Percentiles rank a stretch among this genome's conserved stretches.
Conservation (phyloP, 179 eudicot genomes). For the Spergularia azorica region DNA sequence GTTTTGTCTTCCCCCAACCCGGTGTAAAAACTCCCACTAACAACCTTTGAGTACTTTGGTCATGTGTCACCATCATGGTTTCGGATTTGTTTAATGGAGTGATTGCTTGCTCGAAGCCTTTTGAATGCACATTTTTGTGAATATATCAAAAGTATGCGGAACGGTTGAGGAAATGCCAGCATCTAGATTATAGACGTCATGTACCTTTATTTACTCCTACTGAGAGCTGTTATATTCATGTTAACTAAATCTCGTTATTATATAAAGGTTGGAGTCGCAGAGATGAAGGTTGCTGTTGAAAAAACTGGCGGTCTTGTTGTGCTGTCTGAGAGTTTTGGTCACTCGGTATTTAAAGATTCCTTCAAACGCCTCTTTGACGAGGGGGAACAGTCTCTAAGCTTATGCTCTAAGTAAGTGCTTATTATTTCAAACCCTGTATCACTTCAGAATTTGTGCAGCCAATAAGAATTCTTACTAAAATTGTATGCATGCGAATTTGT, state of each 20-base stretch:
- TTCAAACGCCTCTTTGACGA: constrained; percentile 82
- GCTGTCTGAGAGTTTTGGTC: constrained; percentile 95
- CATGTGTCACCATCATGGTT: not conserved
- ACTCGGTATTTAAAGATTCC: constrained; percentile 93
- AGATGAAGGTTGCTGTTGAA: constrained; percentile 96
- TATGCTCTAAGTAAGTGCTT: constrained; percentile 76
- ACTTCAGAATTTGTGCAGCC: not conserved
- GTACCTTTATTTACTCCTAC: not conserved
- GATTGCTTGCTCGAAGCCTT: not conserved
- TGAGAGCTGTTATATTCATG: not conserved
- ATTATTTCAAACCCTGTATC: not conserved
- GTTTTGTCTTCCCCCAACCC: too few species aligned
- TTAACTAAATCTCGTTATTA: constrained; percentile 11
- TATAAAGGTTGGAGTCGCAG: constrained; percentile 92
- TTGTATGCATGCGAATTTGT: not conserved
- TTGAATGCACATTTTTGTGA: not conserved
- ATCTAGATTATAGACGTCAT: not conserved
- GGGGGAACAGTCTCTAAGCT: constrained; percentile 89
- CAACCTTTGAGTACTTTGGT: not conserved
- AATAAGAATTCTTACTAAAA: not conserved
- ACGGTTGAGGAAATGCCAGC: too few species aligned
- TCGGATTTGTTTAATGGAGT: not conserved
- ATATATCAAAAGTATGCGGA: too few species aligned
- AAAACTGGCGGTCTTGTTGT: constrained; percentile 98
- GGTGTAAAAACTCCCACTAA: too few species aligned